Conservation (phyloP, 495 filamentous ascomycete genomes). For the Aspergillus panamensis region DNA sequence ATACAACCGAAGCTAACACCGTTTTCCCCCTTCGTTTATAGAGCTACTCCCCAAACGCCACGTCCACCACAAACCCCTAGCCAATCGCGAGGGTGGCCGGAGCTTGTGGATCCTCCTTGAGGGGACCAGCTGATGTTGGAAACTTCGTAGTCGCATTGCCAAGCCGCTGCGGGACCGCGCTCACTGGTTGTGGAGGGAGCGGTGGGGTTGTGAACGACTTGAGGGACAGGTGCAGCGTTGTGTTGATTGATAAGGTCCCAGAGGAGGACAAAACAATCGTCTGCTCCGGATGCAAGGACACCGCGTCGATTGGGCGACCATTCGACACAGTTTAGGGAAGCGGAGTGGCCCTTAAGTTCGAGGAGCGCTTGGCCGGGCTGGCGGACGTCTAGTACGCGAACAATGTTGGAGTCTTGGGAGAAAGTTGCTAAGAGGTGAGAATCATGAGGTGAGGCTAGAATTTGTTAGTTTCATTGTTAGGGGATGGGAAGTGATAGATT, state of each 20-base stretch:
- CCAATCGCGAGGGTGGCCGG: constrained; percentile 81
- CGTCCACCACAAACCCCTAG: constrained; percentile 87
- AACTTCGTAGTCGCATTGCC: constrained; percentile 96
- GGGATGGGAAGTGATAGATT: background rate
- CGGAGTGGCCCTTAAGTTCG: constrained; percentile 88
- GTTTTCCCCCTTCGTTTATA: constrained; percentile 42
- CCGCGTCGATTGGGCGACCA: constrained; percentile 89
- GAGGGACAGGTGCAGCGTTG: constrained; percentile 48
- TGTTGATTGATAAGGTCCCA: constrained; percentile 86
- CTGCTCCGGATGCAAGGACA: constrained; percentile 84
- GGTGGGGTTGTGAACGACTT: constrained; percentile 31
- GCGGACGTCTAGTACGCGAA: constrained; percentile 93
- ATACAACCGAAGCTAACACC: constrained; percentile 7
- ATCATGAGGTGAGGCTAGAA: constrained; percentile 84
- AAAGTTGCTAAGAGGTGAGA: constrained; percentile 95
- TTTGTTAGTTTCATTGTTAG: constrained; percentile 13
- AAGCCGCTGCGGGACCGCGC: constrained; percentile 73
- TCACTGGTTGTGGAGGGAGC: constrained; percentile 38
- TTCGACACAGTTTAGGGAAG: constrained; percentile 85
- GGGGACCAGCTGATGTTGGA: constrained; percentile 94
- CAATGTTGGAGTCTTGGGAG: constrained; percentile 85
- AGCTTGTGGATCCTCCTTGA: constrained; percentile 58
- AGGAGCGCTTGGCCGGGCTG: constrained; percentile 94
- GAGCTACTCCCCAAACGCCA: constrained; percentile 83
- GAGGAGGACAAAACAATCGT: constrained; percentile 84